Conservation (phyloP, 768 basidiomycete species). For the Trametes cinnabarina region DNA sequence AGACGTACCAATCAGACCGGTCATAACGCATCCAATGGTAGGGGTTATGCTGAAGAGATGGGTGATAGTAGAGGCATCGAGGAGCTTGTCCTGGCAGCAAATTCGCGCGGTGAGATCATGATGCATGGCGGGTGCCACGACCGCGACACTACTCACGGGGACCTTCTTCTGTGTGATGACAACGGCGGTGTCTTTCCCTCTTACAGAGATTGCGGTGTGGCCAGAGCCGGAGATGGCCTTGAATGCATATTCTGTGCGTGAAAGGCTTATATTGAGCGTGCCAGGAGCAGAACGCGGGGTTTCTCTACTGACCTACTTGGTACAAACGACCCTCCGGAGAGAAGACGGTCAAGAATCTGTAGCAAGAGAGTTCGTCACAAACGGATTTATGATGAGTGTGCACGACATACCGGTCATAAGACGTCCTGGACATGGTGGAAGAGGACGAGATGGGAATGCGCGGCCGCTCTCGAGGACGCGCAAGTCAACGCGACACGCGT, state of each 20-base stretch:
- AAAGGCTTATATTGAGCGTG: not conserved
- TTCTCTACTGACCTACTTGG: slow-evolving; percentile 83
- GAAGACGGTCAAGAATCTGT: slow-evolving; percentile 92
- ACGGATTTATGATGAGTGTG: not conserved
- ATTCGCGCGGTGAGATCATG: not conserved
- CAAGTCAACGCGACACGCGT: slow-evolving; percentile 41
- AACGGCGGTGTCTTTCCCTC: slow-evolving; percentile 92
- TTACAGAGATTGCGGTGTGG: slow-evolving; percentile 88
- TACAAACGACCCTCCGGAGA: slow-evolving; percentile 96
- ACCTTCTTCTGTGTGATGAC: slow-evolving; percentile 99
- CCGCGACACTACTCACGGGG: slow-evolving; percentile 58
- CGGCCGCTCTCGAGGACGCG: slow-evolving; percentile 55
- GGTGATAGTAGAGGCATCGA: slow-evolving; percentile 91
- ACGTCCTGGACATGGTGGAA: slow-evolving; percentile 81
- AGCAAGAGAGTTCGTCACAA: not conserved
- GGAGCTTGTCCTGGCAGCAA: slow-evolving; percentile 81
- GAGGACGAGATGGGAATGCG: slow-evolving; percentile 23
- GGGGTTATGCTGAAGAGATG: slow-evolving; percentile 97
- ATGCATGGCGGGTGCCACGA: not conserved
- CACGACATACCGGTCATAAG: slow-evolving; percentile 74
- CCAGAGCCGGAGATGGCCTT: slow-evolving; percentile 98
- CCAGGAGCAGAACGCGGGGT: not conserved
- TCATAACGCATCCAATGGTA: slow-evolving; percentile 96
- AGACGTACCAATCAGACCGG: slow-evolving; percentile 84
- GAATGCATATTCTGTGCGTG: slow-evolving; percentile 88